Evolutionary conservation across 208 protist species (phyloP), one percentile per base, ranked within the genome.

Genomic region (Trypanosoma rangeli): DNA sequence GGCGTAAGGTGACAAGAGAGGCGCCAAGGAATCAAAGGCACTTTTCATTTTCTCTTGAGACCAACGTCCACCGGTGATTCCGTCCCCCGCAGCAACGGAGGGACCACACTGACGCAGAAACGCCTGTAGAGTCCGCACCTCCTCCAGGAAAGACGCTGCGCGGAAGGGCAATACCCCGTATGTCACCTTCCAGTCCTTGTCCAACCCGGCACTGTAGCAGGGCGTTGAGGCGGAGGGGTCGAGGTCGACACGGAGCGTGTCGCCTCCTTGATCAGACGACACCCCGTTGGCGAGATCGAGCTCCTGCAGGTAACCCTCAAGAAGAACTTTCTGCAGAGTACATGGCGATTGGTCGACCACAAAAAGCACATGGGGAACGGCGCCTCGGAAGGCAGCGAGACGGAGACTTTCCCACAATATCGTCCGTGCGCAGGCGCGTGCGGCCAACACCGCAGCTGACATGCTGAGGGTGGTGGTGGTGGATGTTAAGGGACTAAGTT

Each of bases 321-420:
- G 64, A 18, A 95, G 72, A 0, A 83, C 77, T 67, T 90, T 92
- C 61, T 88, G 84, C 74, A 82, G 73, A 20, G 81, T 79, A 54
- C 83, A 88, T 5, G 90, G 87, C 4, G 69, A 57, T 24, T 61
- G 64, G 70, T 95, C 90, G 5, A 95, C 87, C 10, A 93, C 84
- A 13, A 95, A 46, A 63, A 93, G 68, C 8, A 95, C 84, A 64
- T 95, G 90, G 42, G 90, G 90, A 42, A 89, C 64, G 15, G 87
- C 90, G 35, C 90, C 87, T 1, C 64, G 57, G 61, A 95, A 89
- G 16, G 77, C 78, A n/a, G 85, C 50, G 20, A 95, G 56, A 29
- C 83, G 82, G 24, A 93, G 71, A 72, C 84, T 92, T 37, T 91
- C 65, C 60, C 85, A 91, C n/a, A 95, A 80, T 64, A 95, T 71